phyloP scores from a whole-genome alignment of 345 rosid species.

The Mangifera indica region DNA sequence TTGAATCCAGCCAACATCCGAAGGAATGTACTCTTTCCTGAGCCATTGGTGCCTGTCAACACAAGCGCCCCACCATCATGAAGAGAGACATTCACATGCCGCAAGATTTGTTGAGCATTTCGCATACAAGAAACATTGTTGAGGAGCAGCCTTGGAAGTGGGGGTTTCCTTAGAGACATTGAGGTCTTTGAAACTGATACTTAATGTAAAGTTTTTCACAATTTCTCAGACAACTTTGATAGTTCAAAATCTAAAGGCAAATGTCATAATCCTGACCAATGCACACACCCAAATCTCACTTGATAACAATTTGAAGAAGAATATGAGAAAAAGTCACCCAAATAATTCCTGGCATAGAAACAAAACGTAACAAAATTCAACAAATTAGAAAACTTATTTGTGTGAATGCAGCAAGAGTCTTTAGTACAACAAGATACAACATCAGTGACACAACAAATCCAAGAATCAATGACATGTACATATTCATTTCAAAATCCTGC shows the following conservation, averaged over 20 bases:
- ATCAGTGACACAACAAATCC: too few relatives aligned
- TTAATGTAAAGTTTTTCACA: not conserved
- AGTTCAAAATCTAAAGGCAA: not conserved
- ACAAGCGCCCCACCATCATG: slow-evolving; percentile 86
- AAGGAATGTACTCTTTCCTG: slow-evolving; percentile 76
- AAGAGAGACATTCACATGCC: slow-evolving; percentile 67
- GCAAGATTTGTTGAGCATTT: slow-evolving; percentile 78
- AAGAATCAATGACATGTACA: too few relatives aligned
- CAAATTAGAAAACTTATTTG: not conserved
- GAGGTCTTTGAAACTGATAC: slow-evolving; percentile 9
- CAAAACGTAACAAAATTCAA: not conserved
- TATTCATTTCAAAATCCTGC: too few relatives aligned
- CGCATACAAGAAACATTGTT: slow-evolving; percentile 94
- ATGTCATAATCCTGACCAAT: not conserved
- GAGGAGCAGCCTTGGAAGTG: slow-evolving; percentile 68
- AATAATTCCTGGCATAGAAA: not conserved
- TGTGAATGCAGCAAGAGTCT: too few relatives aligned
- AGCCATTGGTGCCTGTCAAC: slow-evolving; percentile 76
- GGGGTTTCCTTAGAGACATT: slow-evolving; percentile 63
- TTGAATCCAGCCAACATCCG: slow-evolving; percentile 88
- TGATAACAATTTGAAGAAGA: not conserved
- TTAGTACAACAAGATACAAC: too few relatives aligned
- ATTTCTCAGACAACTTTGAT: not conserved
- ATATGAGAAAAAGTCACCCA: not conserved
- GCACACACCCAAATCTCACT: not conserved